Conservation (phyloP, 2,329 filamentous ascomycete genomes). For the Colletotrichum eremochloae region DNA sequence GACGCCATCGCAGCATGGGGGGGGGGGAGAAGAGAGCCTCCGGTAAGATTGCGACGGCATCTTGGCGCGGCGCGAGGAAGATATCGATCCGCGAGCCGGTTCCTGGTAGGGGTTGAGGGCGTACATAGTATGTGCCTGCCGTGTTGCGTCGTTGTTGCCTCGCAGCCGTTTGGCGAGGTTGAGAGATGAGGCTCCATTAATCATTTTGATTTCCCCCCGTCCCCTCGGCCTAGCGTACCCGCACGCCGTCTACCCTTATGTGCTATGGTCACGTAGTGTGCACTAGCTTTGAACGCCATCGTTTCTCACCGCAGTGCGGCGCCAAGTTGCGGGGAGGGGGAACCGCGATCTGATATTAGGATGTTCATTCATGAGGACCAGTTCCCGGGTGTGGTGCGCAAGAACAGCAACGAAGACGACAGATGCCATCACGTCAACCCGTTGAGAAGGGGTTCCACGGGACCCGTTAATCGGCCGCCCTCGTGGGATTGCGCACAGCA, state of each 20-base stretch:
- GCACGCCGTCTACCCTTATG: not conserved
- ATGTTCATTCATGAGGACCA: slow-evolving; percentile 17
- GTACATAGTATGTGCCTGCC: not conserved
- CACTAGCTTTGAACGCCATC: not conserved
- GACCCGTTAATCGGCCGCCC: not conserved
- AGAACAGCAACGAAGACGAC: not conserved
- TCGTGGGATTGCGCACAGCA: not conserved
- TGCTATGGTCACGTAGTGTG: not conserved
- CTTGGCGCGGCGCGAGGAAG: slow-evolving; percentile 38
- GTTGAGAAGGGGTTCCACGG: slow-evolving; percentile 3
- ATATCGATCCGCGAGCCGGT: slow-evolving; percentile 34
- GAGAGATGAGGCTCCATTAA: slow-evolving; percentile 34
- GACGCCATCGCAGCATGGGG: not conserved
- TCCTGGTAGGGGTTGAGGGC: not conserved
- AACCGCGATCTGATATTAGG: slow-evolving; percentile 6
- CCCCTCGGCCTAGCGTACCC: not conserved
- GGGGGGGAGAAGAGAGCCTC: not conserved
- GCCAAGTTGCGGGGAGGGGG: not conserved
- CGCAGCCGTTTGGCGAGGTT: not conserved
- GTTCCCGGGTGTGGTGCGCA: not conserved
- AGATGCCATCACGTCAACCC: not conserved
- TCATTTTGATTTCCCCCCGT: not conserved
- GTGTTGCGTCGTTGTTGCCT: not conserved
- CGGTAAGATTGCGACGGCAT: slow-evolving; percentile 5
- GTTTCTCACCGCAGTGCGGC: slow-evolving; percentile 1